A percentile compares a stretch with the other conserved stretches of the same genome.
phyloP scores from a whole-genome alignment of 129 eudicot species.

The Chrysanthemum seticuspe region DNA sequence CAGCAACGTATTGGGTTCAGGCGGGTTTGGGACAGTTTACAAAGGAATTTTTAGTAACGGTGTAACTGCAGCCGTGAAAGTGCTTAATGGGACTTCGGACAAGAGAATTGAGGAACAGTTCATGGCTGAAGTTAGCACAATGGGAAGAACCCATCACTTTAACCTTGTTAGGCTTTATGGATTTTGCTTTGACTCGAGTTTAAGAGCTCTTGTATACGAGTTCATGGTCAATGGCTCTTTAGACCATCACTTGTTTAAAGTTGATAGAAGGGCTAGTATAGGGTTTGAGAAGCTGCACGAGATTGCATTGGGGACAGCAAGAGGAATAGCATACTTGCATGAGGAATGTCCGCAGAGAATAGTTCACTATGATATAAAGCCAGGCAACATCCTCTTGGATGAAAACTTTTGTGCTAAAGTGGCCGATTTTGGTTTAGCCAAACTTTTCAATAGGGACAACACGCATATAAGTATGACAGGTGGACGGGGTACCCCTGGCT shows the following conservation, averaged over 20 bases:
- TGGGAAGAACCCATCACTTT: conserved; percentile 27
- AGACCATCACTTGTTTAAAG: conserved; percentile 10
- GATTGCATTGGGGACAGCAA: conserved; percentile 12
- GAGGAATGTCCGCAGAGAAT: conserved; percentile 17
- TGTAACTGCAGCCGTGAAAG: conserved; percentile 9
- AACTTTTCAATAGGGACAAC: conserved; percentile 16
- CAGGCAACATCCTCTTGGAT: conserved; percentile 14
- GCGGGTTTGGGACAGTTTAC: conserved; percentile 26
- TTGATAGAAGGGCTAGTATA: not conserved
- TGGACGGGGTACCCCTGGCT: conserved; percentile 6
- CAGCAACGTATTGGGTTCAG: conserved; percentile 14
- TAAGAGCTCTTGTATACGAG: conserved; percentile 29
- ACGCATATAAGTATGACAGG: conserved; percentile 7
- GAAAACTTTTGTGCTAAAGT: conserved; percentile 13
- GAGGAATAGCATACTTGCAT: conserved; percentile 7
- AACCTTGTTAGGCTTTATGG: conserved; percentile 23
- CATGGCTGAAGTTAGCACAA: conserved; percentile 26
- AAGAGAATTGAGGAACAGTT: conserved; percentile 15
- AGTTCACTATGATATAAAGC: conserved; percentile 15
- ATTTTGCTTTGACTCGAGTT: conserved; percentile 21
- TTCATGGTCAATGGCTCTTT: conserved; percentile 29
- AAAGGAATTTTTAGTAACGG: conserved; percentile 18
- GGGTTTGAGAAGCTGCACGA: conserved; percentile 22
- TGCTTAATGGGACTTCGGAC: conserved; percentile 8
- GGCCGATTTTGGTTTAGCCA: conserved; percentile 15